Evolutionary conservation across 164 flowering plant genomes (phyloP), one percentile per base, ranked within the genome.

Genomic region (Kingdonia uniflora): DNA sequence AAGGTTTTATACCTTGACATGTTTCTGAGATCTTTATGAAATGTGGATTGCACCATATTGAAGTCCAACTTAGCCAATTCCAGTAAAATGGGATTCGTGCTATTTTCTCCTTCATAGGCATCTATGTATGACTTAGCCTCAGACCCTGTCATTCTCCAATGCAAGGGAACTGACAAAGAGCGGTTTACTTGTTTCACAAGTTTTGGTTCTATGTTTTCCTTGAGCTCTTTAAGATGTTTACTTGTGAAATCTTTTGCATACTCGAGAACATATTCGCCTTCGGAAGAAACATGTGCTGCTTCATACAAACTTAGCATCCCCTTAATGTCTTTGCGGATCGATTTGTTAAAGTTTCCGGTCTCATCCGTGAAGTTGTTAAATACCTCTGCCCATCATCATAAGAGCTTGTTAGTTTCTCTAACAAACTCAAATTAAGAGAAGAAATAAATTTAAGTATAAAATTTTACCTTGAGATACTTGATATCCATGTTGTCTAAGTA

Each of bases 281-380:
- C 52, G 13, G 44, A 21, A 6, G 8, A 51, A 33, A 46, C 14
- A 15, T 21, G 39, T 13, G 60, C 46, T 33, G 60, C 60, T n/a
- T 57, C 60, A 35, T 29, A 57, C n/a, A 57, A 44, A 23, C 60
- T 57, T 24, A 56, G n/a, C 51, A 56, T 13, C 15, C 47, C 59
- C 19, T 45, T 20, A 2, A 29, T 10, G 20, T 44, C 59, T 4
- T 29, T 17, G 11, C 12, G 11, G 14, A 52, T 6, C 12, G 17
- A 14, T 17, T 25, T 42, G 13, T 52, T 37, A 14, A 52, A 52
- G 7, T 37, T 35, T 16, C 23, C 55, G 22, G 6, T 52, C 15
- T 52, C 42, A 6, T 19, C 55, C 15, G 1, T 44, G 40, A 41
- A 56, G 5, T 16, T 17, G 2, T 45, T 46, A 42, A 43, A 56